Evolutionary conservation across 805 yeast species (phyloP).

Genomic region (Vanderwaltozyma tropicalis): DNA sequence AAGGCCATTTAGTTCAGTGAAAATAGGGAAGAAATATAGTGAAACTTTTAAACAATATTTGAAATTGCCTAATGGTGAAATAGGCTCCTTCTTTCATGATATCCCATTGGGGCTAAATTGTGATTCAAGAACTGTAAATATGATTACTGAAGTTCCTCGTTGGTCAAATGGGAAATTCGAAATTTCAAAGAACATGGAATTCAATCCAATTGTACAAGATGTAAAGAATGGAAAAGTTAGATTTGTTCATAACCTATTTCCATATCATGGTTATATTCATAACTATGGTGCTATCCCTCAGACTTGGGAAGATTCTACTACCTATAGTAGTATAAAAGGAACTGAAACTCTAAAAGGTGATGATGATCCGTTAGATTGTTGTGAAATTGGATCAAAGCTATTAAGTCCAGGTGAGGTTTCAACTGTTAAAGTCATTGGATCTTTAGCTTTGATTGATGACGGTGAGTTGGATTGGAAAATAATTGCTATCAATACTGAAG

Average conservation of each 20-base stretch:
- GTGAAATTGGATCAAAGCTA: constrained; percentile 69
- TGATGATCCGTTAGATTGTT: constrained; percentile 89
- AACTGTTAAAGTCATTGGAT: constrained; percentile 62
- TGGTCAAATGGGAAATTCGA: constrained; percentile 83
- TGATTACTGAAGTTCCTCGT: constrained; percentile 70
- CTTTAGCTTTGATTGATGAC: constrained; percentile 74
- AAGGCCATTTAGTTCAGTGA: constrained; percentile 9
- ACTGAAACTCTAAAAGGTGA: constrained; percentile 58
- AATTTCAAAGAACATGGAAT: constrained; percentile 43
- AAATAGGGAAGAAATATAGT: constrained; percentile 32
- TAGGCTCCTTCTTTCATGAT: constrained; percentile 65
- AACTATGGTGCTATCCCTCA: constrained; percentile 86
- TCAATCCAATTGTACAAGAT: constrained; percentile 78
- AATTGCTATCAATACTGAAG: constrained; percentile 56
- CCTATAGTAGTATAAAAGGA: constrained; percentile 16
- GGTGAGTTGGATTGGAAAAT: constrained; percentile 97
- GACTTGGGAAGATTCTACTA: constrained; percentile 94
- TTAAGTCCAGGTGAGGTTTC: constrained; percentile 53
- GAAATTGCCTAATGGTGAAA: constrained; percentile 32
- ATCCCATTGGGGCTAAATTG: constrained; percentile 45
- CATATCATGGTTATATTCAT: constrained; percentile 75
- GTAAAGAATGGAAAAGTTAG: constrained; percentile 63
- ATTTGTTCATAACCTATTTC: constrained; percentile 70
- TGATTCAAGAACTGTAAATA: constrained; percentile 38
- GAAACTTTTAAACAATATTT: constrained; percentile 36